phyloP scores from a whole-genome alignment of 2,329 filamentous ascomycete genomes.

The Cordyceps tenuipes region DNA sequence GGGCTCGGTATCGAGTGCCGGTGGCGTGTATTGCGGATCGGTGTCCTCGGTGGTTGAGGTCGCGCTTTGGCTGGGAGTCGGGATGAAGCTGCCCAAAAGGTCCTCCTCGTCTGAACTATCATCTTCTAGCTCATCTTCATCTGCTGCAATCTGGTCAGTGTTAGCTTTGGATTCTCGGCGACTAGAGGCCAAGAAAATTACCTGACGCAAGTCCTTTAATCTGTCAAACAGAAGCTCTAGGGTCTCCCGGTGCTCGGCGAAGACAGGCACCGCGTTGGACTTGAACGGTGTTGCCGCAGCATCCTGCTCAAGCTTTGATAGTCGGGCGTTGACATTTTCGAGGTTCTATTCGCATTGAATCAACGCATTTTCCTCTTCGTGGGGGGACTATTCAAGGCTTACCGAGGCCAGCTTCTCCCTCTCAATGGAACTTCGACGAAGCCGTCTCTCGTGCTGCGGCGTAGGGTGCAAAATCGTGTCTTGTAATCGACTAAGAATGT shows the following conservation, averaged over 20 bases:
- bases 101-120: constrained; percentile 49
- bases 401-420: constrained; percentile 36
- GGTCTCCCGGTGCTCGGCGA: constrained; percentile 56
- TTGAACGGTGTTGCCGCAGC: constrained; percentile 23
- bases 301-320: constrained; percentile 64
- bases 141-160: constrained; percentile 24
- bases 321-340: constrained; percentile 59
- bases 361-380: constrained; percentile 28
- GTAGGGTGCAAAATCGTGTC: constrained; percentile 55
- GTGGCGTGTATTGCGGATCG: constrained; percentile 41
- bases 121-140: constrained; percentile 29
- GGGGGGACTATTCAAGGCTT: constrained; percentile 19
- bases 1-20: constrained; percentile 33
- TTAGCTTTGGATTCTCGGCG: constrained; percentile 1
- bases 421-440: constrained; percentile 58
- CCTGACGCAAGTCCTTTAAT: constrained; percentile 59
- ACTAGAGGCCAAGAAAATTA: constrained; percentile 21
- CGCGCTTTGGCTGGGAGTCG: constrained; percentile 45
- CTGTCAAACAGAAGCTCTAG: constrained; percentile 59
- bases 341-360: constrained; percentile 49
- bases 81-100: constrained; percentile 45
- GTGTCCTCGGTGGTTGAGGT: constrained; percentile 34
- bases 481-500: constrained; percentile 58
- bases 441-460: constrained; percentile 46
- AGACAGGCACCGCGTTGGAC: not conserved